A percentile compares a stretch with the other conserved stretches of the same genome.
phyloP scores from a whole-genome alignment of 257 asterid genomes.

The Cinchona pubescens region DNA sequence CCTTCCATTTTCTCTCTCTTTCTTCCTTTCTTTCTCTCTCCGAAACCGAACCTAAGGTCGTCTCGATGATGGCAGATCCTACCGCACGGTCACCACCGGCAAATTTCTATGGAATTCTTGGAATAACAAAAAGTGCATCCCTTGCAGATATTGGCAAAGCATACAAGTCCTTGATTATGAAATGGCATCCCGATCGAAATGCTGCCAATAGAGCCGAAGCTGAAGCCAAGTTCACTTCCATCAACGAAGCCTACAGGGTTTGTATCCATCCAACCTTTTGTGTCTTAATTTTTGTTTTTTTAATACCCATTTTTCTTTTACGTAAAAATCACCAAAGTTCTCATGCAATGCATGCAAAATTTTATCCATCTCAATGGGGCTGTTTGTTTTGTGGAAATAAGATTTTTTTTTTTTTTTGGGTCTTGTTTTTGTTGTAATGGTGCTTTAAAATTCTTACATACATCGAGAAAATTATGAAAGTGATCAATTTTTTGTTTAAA shows the following conservation, averaged over 20 bases:
- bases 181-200: conserved; percentile 84
- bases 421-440: too few relatives aligned
- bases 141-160: conserved; percentile 70
- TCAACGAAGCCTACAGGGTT: conserved; percentile 87
- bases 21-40: not conserved
- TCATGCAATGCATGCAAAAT: not conserved
- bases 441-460: too few relatives aligned
- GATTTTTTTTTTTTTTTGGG: too few relatives aligned
- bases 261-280: not conserved
- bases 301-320: not conserved
- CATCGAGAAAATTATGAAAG: not conserved
- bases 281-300: not conserved
- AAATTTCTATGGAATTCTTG: conserved; percentile 56
- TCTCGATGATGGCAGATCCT: conserved; percentile 55
- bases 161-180: conserved; percentile 59
- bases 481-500: not conserved
- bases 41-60: too few relatives aligned
- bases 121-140: conserved; percentile 67
- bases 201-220: conserved; percentile 64
- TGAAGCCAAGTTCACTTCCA: conserved; percentile 54
- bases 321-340: not conserved
- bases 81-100: conserved; percentile 18
- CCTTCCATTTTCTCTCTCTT: not conserved
- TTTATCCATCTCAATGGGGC: not conserved
- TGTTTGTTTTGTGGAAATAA: too few relatives aligned